Base-by-base conservation (phyloP, 176 grass and related monocot genomes). In the Avena insularis region DNA sequence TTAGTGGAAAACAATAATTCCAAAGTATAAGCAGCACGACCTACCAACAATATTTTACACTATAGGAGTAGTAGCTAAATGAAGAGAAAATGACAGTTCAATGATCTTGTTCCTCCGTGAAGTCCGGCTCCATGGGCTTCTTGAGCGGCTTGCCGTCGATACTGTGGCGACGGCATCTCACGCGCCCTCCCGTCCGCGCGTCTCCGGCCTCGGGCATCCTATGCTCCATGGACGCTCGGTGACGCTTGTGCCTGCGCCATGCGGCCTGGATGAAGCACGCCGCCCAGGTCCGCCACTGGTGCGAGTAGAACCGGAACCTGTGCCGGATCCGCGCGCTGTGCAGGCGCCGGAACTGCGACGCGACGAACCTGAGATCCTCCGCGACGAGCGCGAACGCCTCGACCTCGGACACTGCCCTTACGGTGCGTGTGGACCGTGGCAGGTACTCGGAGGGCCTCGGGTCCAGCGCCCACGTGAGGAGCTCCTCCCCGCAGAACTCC, bases 401-500 rank as follows among this genome's bases (percentile, higher is more conserved):
- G 1, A 98, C 97, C 61, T 96, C 92, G 56, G 97, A 88, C 53
- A 98, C 90, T 16, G 97, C 97, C 59, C 78, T 81, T 70, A 96
- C 97, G 69, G 97, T 98, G 53, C 97, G 92, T 17, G 97, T 96
- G 35, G 97, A 98, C 25, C 83, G 86, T 50, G 97, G 97, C 87
- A 98, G 87, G 29, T 80, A 59, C 31, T 77, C 79, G 6, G 79
- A 85, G 1, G 89, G 90, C 0, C 89, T 75, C 66, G 97, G 97
- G 83, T 98, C 85, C 12, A 98, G 92, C 36, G 97, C 97, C 97
- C 97, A 98, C 27, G 97, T 91, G 19, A 98, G 94, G 49, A 98
- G 91, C 89, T 98, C 94, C 89, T 98, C 94, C 5, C 97, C 97
- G 81, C 97, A 98, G 93, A 98, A 98, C 89, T 98, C 97, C 0